Percentiles rank a stretch among this genome's conserved stretches.
phyloP scores from a whole-genome alignment of 305 asterid genomes.

The Solanum hybrid region DNA sequence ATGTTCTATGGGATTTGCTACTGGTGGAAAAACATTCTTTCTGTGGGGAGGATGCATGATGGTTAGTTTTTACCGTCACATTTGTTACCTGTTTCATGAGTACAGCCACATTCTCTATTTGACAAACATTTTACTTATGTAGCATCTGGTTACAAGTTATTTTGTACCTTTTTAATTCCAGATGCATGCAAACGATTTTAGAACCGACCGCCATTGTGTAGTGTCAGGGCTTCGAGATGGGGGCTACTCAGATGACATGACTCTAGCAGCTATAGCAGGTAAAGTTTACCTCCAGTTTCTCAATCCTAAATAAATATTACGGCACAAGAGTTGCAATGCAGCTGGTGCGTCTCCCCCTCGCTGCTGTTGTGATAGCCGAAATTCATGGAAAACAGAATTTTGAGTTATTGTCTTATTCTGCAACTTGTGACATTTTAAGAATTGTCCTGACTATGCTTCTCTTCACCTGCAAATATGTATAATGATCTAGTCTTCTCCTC shows the following conservation, averaged over 20 bases:
- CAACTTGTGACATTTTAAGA: neutral
- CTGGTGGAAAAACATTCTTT: conserved; percentile 96
- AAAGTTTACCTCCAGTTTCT: conserved; percentile 8
- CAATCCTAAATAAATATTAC: neutral
- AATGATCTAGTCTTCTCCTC: neutral
- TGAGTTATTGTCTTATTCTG: neutral
- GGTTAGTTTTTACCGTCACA: conserved; percentile 32
- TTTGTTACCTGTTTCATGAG: conserved; percentile 2
- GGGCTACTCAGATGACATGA: conserved; percentile 99
- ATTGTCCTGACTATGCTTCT: neutral
- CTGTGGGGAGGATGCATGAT: conserved; percentile 99
- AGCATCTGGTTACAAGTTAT: neutral
- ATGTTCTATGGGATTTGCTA: conserved; percentile 99
- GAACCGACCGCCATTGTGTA: conserved; percentile 69
- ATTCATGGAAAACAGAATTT: neutral
- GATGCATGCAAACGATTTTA: conserved; percentile 99
- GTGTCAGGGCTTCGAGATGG: conserved; percentile 90
- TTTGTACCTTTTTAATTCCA: conserved; percentile 20
- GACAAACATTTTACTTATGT: neutral
- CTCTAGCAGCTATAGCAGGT: conserved; percentile 98
- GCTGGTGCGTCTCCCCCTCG: neutral
- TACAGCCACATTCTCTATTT: neutral
- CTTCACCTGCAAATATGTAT: neutral
- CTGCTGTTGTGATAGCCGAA: neutral
- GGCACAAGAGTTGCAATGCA: neutral